Evolutionary conservation across 1,284 basidiomycete species (phyloP).

Genomic region (Melampsora americana): DNA sequence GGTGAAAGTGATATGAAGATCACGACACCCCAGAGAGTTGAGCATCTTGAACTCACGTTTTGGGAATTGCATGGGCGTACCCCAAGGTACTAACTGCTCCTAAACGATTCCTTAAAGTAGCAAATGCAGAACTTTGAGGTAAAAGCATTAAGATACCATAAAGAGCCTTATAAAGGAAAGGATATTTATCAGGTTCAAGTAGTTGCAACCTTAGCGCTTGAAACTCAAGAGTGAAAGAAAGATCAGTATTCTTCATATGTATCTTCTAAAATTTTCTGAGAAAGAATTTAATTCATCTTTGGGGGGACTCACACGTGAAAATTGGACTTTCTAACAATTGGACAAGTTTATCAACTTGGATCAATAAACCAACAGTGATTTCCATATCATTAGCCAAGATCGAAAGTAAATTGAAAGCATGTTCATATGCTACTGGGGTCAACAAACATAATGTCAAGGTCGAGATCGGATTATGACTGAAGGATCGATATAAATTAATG

Average conservation of each 20-base stretch:
- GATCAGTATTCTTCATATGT: not conserved
- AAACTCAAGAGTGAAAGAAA: not conserved
- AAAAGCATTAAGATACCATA: constrained; percentile 97
- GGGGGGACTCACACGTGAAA: constrained; percentile 88
- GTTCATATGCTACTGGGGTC: constrained; percentile 90
- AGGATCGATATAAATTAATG: constrained; percentile 86
- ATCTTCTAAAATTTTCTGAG: no score
- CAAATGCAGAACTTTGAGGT: constrained; percentile 93
- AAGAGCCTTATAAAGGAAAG: constrained; percentile 93
- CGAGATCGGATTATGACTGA: constrained; percentile 97
- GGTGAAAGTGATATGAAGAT: no score
- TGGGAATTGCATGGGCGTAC: constrained; percentile 80
- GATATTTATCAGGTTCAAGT: constrained; percentile 92
- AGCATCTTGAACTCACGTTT: constrained; percentile 61
- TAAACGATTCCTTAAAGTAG: constrained; percentile 86
- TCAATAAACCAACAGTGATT: constrained; percentile 86
- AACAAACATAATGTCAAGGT: constrained; percentile 92
- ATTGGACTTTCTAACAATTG: constrained; percentile 97
- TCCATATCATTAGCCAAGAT: constrained; percentile 94
- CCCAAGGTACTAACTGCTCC: constrained; percentile 93
- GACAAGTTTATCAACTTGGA: constrained; percentile 97
- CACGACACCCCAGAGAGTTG: not conserved
- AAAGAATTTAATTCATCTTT: no score
- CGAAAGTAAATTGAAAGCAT: constrained; percentile 91
- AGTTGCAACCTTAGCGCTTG: constrained; percentile 91